Percentiles rank a stretch among this genome's conserved stretches.
Conservation (phyloP, 768 basidiomycete genomes). For the Macrolepiota dolichaula region DNA sequence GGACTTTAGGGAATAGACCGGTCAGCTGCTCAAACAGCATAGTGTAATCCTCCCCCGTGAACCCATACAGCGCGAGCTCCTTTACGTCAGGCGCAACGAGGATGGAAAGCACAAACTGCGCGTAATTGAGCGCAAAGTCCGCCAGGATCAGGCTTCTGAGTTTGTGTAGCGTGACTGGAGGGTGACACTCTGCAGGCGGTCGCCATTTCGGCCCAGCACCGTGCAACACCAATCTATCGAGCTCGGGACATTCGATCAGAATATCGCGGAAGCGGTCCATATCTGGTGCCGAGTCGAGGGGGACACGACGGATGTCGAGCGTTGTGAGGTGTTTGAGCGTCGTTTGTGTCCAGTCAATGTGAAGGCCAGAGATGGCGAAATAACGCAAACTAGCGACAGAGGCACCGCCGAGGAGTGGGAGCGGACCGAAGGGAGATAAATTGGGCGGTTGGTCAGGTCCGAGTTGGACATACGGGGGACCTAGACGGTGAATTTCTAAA, state of each 20-base stretch:
- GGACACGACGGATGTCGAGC: slow-evolving; percentile 62
- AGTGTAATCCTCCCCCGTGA: slow-evolving; percentile 48
- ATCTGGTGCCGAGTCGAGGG: slow-evolving; percentile 48
- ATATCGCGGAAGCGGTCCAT: slow-evolving; percentile 50
- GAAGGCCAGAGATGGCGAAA: slow-evolving; percentile 55
- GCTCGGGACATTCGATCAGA: slow-evolving; percentile 41
- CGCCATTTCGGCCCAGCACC: slow-evolving; percentile 53
- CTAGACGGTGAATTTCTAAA: slow-evolving; percentile 62
- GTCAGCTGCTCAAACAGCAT: slow-evolving; percentile 44
- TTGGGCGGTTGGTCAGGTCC: slow-evolving; percentile 36
- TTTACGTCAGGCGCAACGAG: slow-evolving; percentile 55
- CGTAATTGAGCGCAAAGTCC: slow-evolving; percentile 48
- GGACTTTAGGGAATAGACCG: slow-evolving; percentile 47
- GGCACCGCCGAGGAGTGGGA: slow-evolving; percentile 50
- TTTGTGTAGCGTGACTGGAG: slow-evolving; percentile 43
- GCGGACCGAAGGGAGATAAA: slow-evolving; percentile 24
- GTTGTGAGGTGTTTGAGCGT: slow-evolving; percentile 51
- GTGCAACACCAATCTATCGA: slow-evolving; percentile 57
- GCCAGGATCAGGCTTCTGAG: slow-evolving; percentile 56
- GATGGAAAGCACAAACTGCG: slow-evolving; percentile 41
- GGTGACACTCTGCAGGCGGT: slow-evolving; percentile 12
- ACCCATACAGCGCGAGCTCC: slow-evolving; percentile 55
- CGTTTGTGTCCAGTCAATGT: slow-evolving; percentile 56
- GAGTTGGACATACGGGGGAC: slow-evolving; percentile 41
- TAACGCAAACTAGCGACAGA: slow-evolving; percentile 42